phyloP scores from a whole-genome alignment of 2,329 filamentous ascomycete genomes.

The Sporothrix pseudoabietina region DNA sequence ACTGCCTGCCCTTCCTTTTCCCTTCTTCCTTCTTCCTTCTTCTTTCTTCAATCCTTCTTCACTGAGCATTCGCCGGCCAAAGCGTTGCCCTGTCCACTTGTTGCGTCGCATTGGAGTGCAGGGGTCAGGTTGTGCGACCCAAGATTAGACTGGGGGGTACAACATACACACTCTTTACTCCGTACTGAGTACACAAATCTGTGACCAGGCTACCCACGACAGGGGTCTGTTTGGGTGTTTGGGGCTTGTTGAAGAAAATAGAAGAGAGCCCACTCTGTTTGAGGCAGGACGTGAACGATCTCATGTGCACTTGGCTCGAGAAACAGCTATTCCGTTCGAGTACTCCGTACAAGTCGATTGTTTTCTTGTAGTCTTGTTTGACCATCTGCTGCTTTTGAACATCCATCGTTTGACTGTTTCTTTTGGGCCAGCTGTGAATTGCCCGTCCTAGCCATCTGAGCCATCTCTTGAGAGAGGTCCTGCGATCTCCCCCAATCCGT shows the following conservation, averaged over 20 bases:
- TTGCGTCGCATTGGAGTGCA: not conserved
- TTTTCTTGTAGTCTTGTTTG: not conserved
- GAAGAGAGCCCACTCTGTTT: constrained; percentile 1
- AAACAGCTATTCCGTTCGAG: constrained; percentile 11
- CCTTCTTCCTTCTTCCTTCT: not conserved
- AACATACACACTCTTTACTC: not conserved
- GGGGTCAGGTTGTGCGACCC: constrained; percentile 9
- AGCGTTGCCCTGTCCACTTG: constrained; percentile 2
- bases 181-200: not conserved
- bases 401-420: not conserved
- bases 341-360: not conserved
- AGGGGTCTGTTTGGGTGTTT: constrained; percentile 24
- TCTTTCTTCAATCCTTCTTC: not conserved
- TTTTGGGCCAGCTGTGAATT: not conserved
- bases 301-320: constrained; percentile 7
- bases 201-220: constrained; percentile 15
- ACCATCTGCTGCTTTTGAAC: not conserved
- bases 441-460: not conserved
- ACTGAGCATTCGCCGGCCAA: constrained; percentile 16
- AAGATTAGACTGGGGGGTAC: constrained; percentile 6
- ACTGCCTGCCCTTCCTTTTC: not conserved
- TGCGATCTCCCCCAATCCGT: not conserved
- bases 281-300: not conserved
- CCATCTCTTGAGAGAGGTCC: not conserved
- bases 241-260: constrained; percentile 4